phyloP scores from a whole-genome alignment of 2,329 filamentous ascomycete species.

The Nigrospora sphaerica region DNA sequence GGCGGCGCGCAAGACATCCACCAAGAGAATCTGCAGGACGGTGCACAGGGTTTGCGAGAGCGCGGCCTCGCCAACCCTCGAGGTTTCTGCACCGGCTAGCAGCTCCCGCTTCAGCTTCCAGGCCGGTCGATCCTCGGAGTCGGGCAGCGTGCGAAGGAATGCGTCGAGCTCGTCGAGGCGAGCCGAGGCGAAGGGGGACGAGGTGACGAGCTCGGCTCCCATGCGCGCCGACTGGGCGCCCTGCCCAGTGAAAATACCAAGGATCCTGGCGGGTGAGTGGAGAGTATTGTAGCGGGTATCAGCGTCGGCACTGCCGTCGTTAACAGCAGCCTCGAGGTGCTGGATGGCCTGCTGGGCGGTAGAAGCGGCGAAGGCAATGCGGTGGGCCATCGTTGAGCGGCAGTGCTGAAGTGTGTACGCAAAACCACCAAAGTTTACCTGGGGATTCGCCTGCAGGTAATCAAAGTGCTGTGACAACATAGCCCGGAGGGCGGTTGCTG shows the following conservation, averaged over 20 bases:
- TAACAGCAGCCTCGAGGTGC: neutral
- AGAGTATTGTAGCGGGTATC: neutral
- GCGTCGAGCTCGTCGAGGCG: neutral
- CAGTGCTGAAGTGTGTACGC: slow-evolving; percentile 2
- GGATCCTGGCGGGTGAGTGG: neutral
- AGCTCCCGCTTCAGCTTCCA: neutral
- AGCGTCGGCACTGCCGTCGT: neutral
- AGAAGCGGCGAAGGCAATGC: neutral
- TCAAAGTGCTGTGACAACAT: neutral
- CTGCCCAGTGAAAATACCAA: slow-evolving; percentile 3
- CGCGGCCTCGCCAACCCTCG: slow-evolving; percentile 13
- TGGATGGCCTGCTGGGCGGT: neutral
- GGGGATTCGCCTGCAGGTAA: neutral
- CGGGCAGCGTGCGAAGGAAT: neutral
- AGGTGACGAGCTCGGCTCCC: slow-evolving; percentile 1
- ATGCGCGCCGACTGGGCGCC: slow-evolving; percentile 1
- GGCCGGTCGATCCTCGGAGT: neutral
- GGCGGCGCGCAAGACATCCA: slow-evolving; percentile 18
- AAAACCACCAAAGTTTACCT: neutral
- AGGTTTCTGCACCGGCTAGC: slow-evolving; percentile 5
- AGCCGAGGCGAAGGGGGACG: neutral
- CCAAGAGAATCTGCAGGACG: slow-evolving; percentile 18
- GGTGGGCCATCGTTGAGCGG: neutral
- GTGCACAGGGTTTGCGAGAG: slow-evolving; percentile 24
- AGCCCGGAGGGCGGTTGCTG: neutral